phyloP scores from a whole-genome alignment of 305 asterid species.

The Solanum hybrid region DNA sequence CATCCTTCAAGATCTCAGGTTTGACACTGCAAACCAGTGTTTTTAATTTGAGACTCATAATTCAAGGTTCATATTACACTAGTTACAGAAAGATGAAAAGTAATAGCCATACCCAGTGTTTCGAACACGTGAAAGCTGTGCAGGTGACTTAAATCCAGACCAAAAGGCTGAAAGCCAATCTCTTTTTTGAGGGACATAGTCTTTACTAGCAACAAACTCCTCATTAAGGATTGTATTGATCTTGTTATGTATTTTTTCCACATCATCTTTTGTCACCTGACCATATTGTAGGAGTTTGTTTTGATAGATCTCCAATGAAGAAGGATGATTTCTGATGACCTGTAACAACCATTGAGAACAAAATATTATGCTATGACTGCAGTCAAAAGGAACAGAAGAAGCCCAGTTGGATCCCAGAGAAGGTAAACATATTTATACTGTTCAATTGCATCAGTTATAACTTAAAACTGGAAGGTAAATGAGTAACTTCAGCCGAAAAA shows the following conservation, averaged over 20 bases:
- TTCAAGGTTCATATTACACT: not conserved
- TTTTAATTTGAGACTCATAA: constrained; percentile 3
- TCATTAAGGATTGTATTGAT: constrained; percentile 23
- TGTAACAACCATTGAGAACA: constrained; percentile 5
- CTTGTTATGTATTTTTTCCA: constrained; percentile 21
- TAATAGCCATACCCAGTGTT: constrained; percentile 53
- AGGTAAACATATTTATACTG: not conserved
- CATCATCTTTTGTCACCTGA: constrained; percentile 15
- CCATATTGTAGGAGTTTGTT: constrained; percentile 24
- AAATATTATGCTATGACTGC: not conserved
- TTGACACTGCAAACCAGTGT: constrained; percentile 45
- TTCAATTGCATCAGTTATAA: not conserved
- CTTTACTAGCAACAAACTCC: constrained; percentile 63
- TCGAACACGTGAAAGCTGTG: constrained; percentile 72
- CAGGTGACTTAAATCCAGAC: constrained; percentile 83
- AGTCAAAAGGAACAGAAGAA: not conserved
- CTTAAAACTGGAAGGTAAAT: not conserved
- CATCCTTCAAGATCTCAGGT: constrained; percentile 81
- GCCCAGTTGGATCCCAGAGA: not conserved
- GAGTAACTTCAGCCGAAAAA: not conserved
- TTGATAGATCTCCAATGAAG: constrained; percentile 27
- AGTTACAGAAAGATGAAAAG: not conserved
- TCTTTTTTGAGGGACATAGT: constrained; percentile 60
- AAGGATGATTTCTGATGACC: constrained; percentile 30
- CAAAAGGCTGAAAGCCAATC: constrained; percentile 94